Conservation (phyloP, 176 grass and related monocot genomes). For the Otatea glauca region DNA sequence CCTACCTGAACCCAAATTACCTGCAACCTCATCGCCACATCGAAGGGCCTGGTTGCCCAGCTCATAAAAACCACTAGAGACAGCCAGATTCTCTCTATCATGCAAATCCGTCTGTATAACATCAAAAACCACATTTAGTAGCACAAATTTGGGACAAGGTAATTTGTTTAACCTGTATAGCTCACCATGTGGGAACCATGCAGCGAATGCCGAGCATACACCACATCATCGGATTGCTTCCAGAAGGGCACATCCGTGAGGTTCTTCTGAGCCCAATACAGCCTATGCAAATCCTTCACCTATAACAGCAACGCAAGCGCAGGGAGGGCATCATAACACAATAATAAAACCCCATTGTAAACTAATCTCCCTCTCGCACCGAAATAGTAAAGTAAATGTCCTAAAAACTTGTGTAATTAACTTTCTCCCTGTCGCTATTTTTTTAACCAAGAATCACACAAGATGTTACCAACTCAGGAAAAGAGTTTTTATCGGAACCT, state of each 20-base stretch:
- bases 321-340: neutral
- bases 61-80: neutral
- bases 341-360: conserved; percentile 4
- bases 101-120: conserved; percentile 34
- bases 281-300: conserved; percentile 53
- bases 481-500: conserved; percentile 27
- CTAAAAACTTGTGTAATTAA: neutral
- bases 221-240: conserved; percentile 24
- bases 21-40: neutral
- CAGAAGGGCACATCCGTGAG: conserved; percentile 42
- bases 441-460: neutral
- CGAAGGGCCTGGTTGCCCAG: neutral
- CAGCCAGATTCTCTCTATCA: neutral
- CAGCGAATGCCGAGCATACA: conserved; percentile 21
- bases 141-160: neutral
- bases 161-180: neutral
- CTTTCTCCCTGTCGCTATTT: neutral
- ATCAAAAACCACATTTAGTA: conserved; percentile 4
- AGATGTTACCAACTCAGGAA: neutral
- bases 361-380: neutral
- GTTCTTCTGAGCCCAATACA: conserved; percentile 55
- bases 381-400: neutral
- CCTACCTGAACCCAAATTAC: conserved; percentile 6
- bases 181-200: conserved; percentile 42
- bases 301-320: conserved; percentile 27